Evolutionary conservation across 148 eudicot species (phyloP).

Genomic region (Vaccinium macrocarpon): DNA sequence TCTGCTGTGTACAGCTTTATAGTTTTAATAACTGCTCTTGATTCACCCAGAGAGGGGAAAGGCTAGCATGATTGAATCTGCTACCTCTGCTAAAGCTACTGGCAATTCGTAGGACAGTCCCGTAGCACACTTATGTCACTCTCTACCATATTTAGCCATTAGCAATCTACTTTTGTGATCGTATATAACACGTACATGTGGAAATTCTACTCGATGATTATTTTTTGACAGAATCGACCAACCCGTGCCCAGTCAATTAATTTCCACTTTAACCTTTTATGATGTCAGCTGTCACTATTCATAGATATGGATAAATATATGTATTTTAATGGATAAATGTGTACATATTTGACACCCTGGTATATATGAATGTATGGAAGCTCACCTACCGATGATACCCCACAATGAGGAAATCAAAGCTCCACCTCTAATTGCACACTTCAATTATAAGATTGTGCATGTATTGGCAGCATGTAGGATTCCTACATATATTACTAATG

Average conservation of each 20-base stretch:
- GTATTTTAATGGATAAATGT: neutral
- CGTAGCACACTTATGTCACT: neutral
- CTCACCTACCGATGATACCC: neutral
- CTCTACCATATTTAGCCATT: neutral
- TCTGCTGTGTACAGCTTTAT: neutral
- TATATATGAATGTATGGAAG: neutral
- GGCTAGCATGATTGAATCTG: neutral
- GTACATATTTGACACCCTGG: neutral
- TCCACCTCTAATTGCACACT: neutral
- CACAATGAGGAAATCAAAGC: neutral
- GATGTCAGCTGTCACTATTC: neutral
- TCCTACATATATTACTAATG: neutral
- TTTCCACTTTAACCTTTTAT: neutral
- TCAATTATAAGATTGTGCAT: neutral
- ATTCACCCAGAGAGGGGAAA: neutral
- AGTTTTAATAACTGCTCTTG: neutral
- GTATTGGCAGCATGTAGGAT: neutral
- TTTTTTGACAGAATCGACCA: neutral
- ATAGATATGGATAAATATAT: neutral
- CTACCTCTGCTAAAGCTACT: neutral
- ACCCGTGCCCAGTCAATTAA: neutral
- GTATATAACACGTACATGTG: neutral
- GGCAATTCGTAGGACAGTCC: neutral
- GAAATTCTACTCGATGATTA: neutral
- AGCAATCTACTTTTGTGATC: neutral